Evolutionary conservation across 2,329 filamentous ascomycete species (phyloP).

Genomic region (Monosporascus sp.): DNA sequence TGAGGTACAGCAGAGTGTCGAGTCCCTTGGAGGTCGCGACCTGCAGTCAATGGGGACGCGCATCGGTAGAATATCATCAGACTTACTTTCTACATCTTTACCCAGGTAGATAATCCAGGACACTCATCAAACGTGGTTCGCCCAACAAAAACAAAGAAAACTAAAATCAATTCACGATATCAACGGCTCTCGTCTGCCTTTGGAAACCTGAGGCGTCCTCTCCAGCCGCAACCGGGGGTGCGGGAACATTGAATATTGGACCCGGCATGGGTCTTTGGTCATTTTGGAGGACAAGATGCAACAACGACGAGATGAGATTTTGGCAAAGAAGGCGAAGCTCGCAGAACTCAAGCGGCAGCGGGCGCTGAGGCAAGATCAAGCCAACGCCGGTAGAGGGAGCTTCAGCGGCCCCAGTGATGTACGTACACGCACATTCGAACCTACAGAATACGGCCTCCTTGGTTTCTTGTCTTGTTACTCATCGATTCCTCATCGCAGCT

Average conservation of each 20-base stretch:
- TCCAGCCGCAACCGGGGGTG: too few species aligned
- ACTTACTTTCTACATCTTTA: too few species aligned
- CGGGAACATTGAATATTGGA: constrained; percentile 6
- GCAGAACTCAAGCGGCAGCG: constrained; percentile 92
- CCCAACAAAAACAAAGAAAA: too few species aligned
- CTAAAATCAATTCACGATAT: too few species aligned
- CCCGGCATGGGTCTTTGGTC: constrained; percentile 42
- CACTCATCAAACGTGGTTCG: too few species aligned
- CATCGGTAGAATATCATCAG: too few species aligned
- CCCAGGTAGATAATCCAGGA: too few species aligned
- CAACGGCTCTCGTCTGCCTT: too few species aligned
- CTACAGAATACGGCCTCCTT: background rate
- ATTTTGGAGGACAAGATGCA: constrained; percentile 47
- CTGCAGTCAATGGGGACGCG: too few species aligned
- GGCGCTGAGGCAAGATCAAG: constrained; percentile 74
- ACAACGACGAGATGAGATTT: constrained; percentile 90
- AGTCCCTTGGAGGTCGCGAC: too few species aligned
- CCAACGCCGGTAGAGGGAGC: constrained; percentile 63
- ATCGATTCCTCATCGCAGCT: constrained; percentile 40
- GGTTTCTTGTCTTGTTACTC: constrained; percentile 6
- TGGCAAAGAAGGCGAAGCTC: constrained; percentile 94
- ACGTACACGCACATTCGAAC: constrained; percentile 26
- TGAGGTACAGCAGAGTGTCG: too few species aligned
- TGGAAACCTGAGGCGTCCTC: too few species aligned
- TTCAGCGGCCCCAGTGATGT: constrained; percentile 69